Conservation (phyloP, 2,329 filamentous ascomycete species). For the Acrodontium crateriforme region DNA sequence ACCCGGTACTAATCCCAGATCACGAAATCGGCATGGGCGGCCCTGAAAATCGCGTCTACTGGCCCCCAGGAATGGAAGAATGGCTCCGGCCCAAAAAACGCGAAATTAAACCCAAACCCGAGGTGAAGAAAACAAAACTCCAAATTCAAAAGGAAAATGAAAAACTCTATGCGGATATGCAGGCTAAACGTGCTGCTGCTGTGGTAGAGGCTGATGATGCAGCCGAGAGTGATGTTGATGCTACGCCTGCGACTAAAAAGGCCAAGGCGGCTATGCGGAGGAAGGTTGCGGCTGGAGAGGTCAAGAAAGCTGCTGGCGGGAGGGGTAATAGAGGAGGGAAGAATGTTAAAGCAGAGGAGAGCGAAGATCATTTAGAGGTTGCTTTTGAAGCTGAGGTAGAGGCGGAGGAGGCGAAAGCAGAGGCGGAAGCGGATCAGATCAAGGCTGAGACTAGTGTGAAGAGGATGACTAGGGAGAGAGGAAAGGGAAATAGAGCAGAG, state of each 20-base stretch:
- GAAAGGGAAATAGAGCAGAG: slow-evolving; percentile 15
- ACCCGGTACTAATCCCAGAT: slow-evolving; percentile 36
- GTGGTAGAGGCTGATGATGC: slow-evolving; percentile 8
- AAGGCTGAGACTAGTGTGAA: too few species aligned
- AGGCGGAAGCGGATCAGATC: slow-evolving; percentile 25
- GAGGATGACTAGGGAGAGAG: slow-evolving; percentile 13
- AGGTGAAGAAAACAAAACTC: slow-evolving; percentile 19
- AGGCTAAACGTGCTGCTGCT: slow-evolving; percentile 11
- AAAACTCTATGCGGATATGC: slow-evolving; percentile 12
- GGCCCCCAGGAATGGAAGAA: slow-evolving; percentile 80
- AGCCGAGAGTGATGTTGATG: slow-evolving; percentile 18
- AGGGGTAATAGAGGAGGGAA: background rate
- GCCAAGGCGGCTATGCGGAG: slow-evolving; percentile 21
- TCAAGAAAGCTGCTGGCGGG: slow-evolving; percentile 2
- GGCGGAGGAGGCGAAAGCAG: slow-evolving; percentile 3
- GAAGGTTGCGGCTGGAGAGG: slow-evolving; percentile 9
- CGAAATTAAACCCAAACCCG: slow-evolving; percentile 43
- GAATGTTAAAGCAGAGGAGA: background rate
- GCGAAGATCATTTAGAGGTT: too few species aligned
- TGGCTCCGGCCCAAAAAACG: slow-evolving; percentile 75
- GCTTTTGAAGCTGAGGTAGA: slow-evolving; percentile 4
- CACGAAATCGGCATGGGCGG: slow-evolving; percentile 80
- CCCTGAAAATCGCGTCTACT: slow-evolving; percentile 67
- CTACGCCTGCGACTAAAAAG: slow-evolving; percentile 26
- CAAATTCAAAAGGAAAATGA: slow-evolving; percentile 21